Conservation (phyloP, 2,329 filamentous ascomycete species). For the Diaporthe sp. region DNA sequence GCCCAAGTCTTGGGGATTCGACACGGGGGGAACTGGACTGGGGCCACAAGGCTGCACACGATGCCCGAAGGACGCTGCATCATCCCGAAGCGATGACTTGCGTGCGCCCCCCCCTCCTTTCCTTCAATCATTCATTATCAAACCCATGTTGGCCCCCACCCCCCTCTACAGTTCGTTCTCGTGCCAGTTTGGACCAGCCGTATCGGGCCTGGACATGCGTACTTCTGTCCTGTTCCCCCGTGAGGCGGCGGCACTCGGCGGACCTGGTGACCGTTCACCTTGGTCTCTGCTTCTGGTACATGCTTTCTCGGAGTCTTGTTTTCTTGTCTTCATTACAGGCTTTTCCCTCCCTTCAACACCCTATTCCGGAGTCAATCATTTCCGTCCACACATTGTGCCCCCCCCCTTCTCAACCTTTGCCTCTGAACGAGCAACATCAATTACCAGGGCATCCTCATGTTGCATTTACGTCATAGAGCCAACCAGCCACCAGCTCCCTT, state of each 20-base stretch:
- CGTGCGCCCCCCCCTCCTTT: background rate
- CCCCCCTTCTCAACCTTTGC: background rate
- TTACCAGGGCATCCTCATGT: conserved; percentile 9
- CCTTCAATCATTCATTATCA: background rate
- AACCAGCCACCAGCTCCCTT: conserved; percentile 29
- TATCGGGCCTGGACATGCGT: conserved; percentile 5
- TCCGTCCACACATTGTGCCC: background rate
- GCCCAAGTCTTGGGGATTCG: background rate
- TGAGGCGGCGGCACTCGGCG: background rate
- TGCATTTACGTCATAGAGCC: conserved; percentile 32
- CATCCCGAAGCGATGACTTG: conserved; percentile 6
- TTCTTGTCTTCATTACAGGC: background rate
- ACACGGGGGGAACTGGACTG: conserved; percentile 11
- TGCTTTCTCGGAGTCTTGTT: conserved; percentile 1
- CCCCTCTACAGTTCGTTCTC: background rate
- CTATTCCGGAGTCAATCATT: background rate
- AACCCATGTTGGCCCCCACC: no score
- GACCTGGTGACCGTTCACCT: background rate
- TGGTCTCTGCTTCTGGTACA: background rate
- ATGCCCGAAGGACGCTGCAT: conserved; percentile 26
- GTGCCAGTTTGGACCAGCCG: background rate
- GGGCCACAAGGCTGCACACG: conserved; percentile 12
- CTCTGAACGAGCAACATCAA: conserved; percentile 11
- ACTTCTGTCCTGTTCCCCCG: background rate
- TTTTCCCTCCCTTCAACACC: background rate